Evolutionary conservation across 225 moss, liverwort and hornwort genomes (phyloP).

Genomic region (Anthoceros angustus): DNA sequence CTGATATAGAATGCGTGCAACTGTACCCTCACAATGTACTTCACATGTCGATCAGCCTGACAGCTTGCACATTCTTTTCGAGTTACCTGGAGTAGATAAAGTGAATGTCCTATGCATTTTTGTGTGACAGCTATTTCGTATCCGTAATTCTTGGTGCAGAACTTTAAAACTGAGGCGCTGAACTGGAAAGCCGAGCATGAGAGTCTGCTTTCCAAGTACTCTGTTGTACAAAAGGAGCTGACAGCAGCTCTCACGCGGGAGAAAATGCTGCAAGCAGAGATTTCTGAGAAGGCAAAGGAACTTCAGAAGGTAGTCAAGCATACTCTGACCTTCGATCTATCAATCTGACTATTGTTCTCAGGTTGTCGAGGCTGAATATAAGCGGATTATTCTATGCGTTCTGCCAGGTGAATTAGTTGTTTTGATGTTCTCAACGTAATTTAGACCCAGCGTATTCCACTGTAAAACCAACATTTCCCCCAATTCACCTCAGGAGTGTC

Average conservation of each 20-base stretch:
- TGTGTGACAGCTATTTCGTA: background rate
- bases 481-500: background rate
- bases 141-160: background rate
- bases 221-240: background rate
- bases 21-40: background rate
- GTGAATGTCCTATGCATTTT: background rate
- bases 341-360: too few species aligned
- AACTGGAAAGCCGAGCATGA: constrained; percentile 3
- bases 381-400: too few species aligned
- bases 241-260: background rate
- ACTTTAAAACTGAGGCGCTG: background rate
- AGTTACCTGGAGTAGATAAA: too few species aligned
- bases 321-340: too few species aligned
- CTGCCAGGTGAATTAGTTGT: too few species aligned
- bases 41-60: background rate
- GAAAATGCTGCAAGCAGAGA: background rate
- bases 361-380: too few species aligned
- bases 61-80: background rate
- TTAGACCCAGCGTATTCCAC: too few species aligned
- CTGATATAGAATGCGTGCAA: background rate
- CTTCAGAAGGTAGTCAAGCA: background rate
- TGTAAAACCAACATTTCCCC: background rate
- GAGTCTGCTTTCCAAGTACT: constrained; percentile 1
- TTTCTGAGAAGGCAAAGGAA: background rate
- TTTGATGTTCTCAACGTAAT: too few species aligned